Evolutionary conservation across 2,329 filamentous ascomycete genomes (phyloP), one percentile per base, ranked within the genome.

Genomic region (Trichothecium sympodiale): DNA sequence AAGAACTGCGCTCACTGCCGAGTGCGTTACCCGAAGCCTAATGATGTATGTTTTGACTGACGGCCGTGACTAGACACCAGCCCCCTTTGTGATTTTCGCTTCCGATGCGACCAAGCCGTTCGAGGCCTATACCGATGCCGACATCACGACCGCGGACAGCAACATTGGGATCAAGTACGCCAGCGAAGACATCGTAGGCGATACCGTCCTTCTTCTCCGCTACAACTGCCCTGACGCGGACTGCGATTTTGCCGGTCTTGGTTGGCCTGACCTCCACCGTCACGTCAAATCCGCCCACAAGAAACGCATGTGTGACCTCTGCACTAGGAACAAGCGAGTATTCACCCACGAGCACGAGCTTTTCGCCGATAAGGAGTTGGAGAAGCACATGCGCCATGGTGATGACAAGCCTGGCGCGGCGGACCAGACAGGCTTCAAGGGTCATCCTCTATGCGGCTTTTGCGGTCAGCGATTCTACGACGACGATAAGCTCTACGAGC

Each of bases 271-370:
- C 42, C 54, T 72, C 35, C 69, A 73, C 46, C 64, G 87, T 47
- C 86, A 98, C 65, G 89, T 95, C 38, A 83, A 81, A 52, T 75
- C 67, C 35, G 74, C 72, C 39, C 91, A 98, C 62, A 71, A 80
- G 44, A 94, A 89, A 62, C 80, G 83, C 54, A 88, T 93, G 80
- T 93, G 83, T 58, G 86, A 94, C 56, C 68, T 94, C 9, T 95
- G 88, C 59, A 73, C 88, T 6, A 70, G 87, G 41, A 88, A 95
- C 65, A 98, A 98, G 62, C 95, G 94, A 53, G 87, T 95, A 25
- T 98, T 98, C 49, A 95, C 91, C 1, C 91, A 98, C 60, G 91
- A 98, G 59, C 91, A 98, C 54, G 85, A 93, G 43, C 70, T 98
- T 2, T 96, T 95, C 56, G 81, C 83, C 1, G 72, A 77, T 42